A percentile compares a stretch with the other conserved stretches of the same genome.
phyloP scores from a whole-genome alignment of 768 basidiomycete genomes.

The Lactifluus rugatus region DNA sequence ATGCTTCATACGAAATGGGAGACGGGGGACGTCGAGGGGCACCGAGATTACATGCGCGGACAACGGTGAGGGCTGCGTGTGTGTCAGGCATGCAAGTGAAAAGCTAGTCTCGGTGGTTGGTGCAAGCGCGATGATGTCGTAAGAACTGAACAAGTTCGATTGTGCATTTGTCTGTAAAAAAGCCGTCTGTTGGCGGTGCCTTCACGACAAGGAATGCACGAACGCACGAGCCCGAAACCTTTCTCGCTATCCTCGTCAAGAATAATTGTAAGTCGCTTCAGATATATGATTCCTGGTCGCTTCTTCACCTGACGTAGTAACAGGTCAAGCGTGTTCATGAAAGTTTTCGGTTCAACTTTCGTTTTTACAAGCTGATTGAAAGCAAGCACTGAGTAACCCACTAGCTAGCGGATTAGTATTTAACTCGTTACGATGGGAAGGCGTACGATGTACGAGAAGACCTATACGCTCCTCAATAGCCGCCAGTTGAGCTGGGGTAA shows the following conservation, averaged over 20 bases:
- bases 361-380: conserved; percentile 65
- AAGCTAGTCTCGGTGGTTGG: conserved; percentile 68
- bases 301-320: conserved; percentile 52
- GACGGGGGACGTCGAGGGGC: conserved; percentile 66
- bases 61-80: conserved; percentile 62
- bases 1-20: conserved; percentile 75
- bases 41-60: conserved; percentile 77
- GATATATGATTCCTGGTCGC: conserved; percentile 49
- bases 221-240: conserved; percentile 65
- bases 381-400: conserved; percentile 79
- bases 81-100: conserved; percentile 70
- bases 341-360: conserved; percentile 61
- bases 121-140: conserved; percentile 68
- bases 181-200: background rate
- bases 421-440: background rate
- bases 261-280: conserved; percentile 73
- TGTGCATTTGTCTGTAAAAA: conserved; percentile 58
- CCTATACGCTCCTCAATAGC: conserved; percentile 57
- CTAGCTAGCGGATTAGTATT: conserved; percentile 33
- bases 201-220: background rate
- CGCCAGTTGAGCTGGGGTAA: conserved; percentile 46
- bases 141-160: conserved; percentile 45
- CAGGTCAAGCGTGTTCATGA: conserved; percentile 51
- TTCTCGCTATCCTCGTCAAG: conserved; percentile 81
- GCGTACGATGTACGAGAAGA: conserved; percentile 63